phyloP scores from a whole-genome alignment of 2,329 filamentous ascomycete species.

The Xylaria sp. region DNA sequence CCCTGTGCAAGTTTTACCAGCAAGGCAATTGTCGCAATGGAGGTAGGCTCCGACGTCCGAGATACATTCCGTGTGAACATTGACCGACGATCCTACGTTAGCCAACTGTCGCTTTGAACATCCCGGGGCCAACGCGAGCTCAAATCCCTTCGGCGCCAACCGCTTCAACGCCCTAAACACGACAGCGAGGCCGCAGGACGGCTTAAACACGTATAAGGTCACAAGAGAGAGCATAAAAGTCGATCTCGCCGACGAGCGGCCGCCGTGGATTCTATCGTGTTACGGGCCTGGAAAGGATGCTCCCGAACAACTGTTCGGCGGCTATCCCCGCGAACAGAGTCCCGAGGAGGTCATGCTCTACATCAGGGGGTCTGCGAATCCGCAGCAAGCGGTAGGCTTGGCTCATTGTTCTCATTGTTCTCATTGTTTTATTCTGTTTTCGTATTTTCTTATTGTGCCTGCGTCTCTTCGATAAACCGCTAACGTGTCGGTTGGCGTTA shows the following conservation, averaged over 20 bases:
- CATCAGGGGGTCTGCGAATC: conserved; percentile 56
- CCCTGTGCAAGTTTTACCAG: conserved; percentile 67
- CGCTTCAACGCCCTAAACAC: conserved; percentile 30
- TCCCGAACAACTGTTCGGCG: conserved; percentile 84
- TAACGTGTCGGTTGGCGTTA: conserved; percentile 39
- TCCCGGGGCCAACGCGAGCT: conserved; percentile 47
- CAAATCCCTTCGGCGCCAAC: conserved; percentile 41
- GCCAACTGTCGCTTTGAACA: conserved; percentile 62
- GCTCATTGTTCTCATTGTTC: background rate
- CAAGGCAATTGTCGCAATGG: conserved; percentile 70
- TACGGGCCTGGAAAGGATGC: conserved; percentile 81
- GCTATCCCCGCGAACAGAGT: conserved; percentile 78
- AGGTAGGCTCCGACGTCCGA: conserved; percentile 49
- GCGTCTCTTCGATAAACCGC: background rate
- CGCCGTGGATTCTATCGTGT: conserved; percentile 83
- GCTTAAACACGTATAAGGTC: conserved; percentile 54
- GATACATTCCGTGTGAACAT: background rate
- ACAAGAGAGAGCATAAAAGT: conserved; percentile 63
- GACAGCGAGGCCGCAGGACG: conserved; percentile 22
- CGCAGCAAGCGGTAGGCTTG: conserved; percentile 52
- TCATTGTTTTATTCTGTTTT: background rate
- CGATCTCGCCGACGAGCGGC: conserved; percentile 74
- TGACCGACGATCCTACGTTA: conserved; percentile 39
- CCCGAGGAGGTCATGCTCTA: conserved; percentile 85
- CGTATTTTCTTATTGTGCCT: background rate